Percentiles rank a stretch among this genome's conserved stretches.
Conservation (phyloP, 2,329 filamentous ascomycete genomes). For the Byssoonygena ceratinophila region DNA sequence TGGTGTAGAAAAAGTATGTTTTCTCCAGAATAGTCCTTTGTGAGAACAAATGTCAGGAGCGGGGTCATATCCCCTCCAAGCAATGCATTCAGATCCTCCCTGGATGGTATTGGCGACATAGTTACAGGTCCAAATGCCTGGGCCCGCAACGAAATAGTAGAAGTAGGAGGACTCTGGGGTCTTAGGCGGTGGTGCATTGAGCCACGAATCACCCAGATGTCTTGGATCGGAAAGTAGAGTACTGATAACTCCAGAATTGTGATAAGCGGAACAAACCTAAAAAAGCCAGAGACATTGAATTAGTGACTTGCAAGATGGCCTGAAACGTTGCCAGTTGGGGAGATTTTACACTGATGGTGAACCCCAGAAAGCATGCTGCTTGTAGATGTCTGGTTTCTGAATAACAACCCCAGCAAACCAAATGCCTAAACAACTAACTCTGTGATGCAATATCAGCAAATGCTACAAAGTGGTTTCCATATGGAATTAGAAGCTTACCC, state of each 20-base stretch:
- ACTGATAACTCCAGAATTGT: slow-evolving; percentile 50
- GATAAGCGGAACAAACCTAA: slow-evolving; percentile 43
- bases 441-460: not conserved
- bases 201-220: not conserved
- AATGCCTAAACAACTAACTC: slow-evolving; percentile 1
- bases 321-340: not conserved
- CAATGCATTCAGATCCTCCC: slow-evolving; percentile 43
- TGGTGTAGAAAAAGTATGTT: slow-evolving; percentile 55
- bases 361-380: slow-evolving; percentile 8
- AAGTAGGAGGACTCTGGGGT: not conserved
- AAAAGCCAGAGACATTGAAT: not conserved
- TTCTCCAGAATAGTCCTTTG: slow-evolving; percentile 55
- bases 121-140: not conserved
- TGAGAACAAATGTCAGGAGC: slow-evolving; percentile 51
- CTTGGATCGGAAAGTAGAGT: slow-evolving; percentile 47
- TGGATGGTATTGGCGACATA: not conserved
- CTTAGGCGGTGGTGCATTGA: not conserved
- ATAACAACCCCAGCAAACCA: not conserved
- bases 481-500: slow-evolving; percentile 27
- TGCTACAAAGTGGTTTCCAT: not conserved
- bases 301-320: not conserved
- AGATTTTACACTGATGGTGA: slow-evolving; percentile 7
- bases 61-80: slow-evolving; percentile 46
- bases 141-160: too few species aligned
- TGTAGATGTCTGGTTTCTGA: not conserved